Conservation (phyloP, 2,329 filamentous ascomycete genomes). For the Clathrospora elynae region DNA sequence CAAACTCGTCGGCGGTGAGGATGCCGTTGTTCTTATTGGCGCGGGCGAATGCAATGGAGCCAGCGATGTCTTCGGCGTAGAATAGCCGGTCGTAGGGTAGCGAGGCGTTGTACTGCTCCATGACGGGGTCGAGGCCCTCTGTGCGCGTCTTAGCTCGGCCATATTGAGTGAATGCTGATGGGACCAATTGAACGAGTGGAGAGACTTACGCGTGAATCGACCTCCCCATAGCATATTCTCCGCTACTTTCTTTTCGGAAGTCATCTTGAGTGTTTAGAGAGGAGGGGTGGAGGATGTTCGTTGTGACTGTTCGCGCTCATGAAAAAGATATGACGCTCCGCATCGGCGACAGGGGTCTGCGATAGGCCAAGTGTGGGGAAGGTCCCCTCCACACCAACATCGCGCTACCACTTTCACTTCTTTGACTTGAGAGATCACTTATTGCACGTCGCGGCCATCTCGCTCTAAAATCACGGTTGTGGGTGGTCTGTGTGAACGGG, state of each 20-base stretch:
- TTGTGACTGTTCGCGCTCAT: conserved; percentile 32
- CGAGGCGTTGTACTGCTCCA: conserved; percentile 82
- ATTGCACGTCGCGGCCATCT: too few relatives aligned
- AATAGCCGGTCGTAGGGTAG: conserved; percentile 79
- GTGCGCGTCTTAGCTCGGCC: conserved; percentile 19
- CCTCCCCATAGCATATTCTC: conserved; percentile 50
- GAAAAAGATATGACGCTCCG: conserved; percentile 34
- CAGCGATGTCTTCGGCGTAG: conserved; percentile 79
- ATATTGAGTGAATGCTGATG: background rate
- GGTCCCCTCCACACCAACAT: too few relatives aligned
- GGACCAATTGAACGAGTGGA: background rate
- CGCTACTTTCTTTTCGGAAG: conserved; percentile 44
- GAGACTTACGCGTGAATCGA: conserved; percentile 30
- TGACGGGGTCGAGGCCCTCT: conserved; percentile 83
- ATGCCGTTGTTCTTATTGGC: conserved; percentile 79
- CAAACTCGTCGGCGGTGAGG: conserved; percentile 73
- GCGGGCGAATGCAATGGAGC: conserved; percentile 79
- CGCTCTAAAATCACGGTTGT: too few relatives aligned
- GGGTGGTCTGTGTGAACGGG: too few relatives aligned
- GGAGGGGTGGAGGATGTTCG: conserved; percentile 2
- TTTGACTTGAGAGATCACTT: too few relatives aligned
- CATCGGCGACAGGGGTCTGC: conserved; percentile 31
- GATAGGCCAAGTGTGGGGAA: too few relatives aligned
- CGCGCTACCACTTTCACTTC: too few relatives aligned
- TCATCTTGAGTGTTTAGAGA: conserved; percentile 28